A percentile compares a stretch with the other conserved stretches of the same genome.
These are phyloP conservation scores for Aspergillus fijiensis DNA, from an alignment of 2,329 filamentous ascomycete genomes.

Conservation along the genomic window DNA sequence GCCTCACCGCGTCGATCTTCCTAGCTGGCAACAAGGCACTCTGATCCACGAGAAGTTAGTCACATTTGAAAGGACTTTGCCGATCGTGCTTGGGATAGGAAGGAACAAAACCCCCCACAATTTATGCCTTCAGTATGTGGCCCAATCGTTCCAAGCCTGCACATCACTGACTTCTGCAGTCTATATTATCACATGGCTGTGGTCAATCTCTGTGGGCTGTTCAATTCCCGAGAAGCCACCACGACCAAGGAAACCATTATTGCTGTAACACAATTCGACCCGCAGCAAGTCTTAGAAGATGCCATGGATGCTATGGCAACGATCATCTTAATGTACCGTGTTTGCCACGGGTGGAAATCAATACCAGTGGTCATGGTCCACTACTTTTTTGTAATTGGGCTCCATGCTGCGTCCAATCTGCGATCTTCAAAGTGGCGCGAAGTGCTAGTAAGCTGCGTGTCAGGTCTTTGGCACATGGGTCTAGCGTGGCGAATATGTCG, in stretches of 20 bases:
- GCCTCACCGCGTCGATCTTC: not conserved
- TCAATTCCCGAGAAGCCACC: not conserved
- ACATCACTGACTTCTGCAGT: not conserved
- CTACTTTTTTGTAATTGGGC: constrained; percentile 2
- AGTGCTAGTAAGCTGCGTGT: constrained; percentile 5
- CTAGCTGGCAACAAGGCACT: not conserved
- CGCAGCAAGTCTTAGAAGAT: not conserved
- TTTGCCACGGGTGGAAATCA: constrained; percentile 3
- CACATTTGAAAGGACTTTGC: not conserved
- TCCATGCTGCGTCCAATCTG: constrained; percentile 1
- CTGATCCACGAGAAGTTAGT: not conserved
- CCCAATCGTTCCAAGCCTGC: not conserved
- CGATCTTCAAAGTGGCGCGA: constrained; percentile 7
- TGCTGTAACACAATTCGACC: not conserved
- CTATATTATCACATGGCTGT: constrained; percentile 6
- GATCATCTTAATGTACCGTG: constrained; percentile 3
- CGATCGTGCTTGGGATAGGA: not conserved
- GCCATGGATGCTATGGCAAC: constrained; percentile 2
- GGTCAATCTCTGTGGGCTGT: constrained; percentile 1
- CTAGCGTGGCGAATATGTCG: constrained; percentile 1
- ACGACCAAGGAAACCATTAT: not conserved
- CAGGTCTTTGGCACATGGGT: constrained; percentile 6
- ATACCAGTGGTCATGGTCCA: constrained; percentile 1
- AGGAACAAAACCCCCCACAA: constrained; percentile 4
- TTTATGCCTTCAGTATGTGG: not conserved